Percentiles rank a stretch among this genome's conserved stretches.
Conservation (phyloP, 495 filamentous ascomycete species). For the Astrocystis sublimbata region DNA sequence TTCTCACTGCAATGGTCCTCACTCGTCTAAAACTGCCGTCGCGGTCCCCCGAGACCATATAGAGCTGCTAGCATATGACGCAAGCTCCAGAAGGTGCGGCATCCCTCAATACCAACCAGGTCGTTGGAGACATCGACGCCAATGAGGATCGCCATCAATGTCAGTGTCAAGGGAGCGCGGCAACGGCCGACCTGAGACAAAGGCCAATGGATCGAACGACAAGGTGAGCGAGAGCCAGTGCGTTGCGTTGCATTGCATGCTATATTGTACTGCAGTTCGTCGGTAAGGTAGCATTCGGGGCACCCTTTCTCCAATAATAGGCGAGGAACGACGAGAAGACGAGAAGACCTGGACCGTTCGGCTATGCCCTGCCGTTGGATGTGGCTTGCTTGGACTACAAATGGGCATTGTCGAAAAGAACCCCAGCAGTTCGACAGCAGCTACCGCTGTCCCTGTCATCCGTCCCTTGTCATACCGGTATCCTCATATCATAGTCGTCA, state of each 20-base stretch:
- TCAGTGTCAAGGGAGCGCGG: too few species aligned
- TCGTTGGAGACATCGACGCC: constrained; percentile 6
- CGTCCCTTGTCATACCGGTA: too few species aligned
- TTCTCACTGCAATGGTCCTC: background rate
- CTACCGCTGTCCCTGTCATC: constrained; percentile 3
- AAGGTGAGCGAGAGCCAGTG: background rate
- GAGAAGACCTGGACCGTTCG: background rate
- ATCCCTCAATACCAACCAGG: constrained; percentile 19
- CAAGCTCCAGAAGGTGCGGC: background rate
- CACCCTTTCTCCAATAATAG: constrained; percentile 1
- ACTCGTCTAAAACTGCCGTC: constrained; percentile 1
- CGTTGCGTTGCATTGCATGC: constrained; percentile 9
- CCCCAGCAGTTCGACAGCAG: constrained; percentile 3
- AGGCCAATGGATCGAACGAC: background rate
- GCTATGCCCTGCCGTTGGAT: background rate
- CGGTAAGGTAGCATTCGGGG: constrained; percentile 12
- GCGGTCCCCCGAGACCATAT: background rate
- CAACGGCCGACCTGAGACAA: constrained; percentile 13
- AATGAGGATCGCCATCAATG: background rate
- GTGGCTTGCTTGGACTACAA: background rate
- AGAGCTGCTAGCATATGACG: constrained; percentile 3
- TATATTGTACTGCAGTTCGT: constrained; percentile 5
- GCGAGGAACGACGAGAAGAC: too few species aligned
- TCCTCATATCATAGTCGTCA: background rate
- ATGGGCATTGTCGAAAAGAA: background rate